Percentiles rank a stretch among this genome's conserved stretches.
Evolutionary conservation across 495 filamentous ascomycete genomes (phyloP).

Genomic region (Glutinoglossum americanum): DNA sequence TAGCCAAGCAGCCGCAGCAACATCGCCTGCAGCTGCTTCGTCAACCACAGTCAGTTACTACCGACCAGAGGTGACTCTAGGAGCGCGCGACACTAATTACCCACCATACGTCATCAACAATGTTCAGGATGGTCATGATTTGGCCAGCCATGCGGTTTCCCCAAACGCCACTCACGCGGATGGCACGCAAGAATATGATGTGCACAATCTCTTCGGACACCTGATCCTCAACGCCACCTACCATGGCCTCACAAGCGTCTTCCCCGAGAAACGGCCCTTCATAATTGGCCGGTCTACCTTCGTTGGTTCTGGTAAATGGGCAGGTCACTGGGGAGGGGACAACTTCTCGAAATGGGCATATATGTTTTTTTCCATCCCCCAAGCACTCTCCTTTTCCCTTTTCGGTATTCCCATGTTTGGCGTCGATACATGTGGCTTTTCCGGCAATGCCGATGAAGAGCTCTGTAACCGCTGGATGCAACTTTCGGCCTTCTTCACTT

Average conservation of each 20-base stretch:
- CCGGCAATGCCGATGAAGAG: conserved; percentile 46
- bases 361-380: conserved; percentile 62
- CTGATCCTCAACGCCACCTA: conserved; percentile 66
- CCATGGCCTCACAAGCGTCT: conserved; percentile 39
- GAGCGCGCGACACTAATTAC: conserved; percentile 50
- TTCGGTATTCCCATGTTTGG: conserved; percentile 85
- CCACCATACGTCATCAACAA: conserved; percentile 73
- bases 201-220: conserved; percentile 58
- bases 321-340: conserved; percentile 79
- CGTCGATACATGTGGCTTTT: conserved; percentile 64
- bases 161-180: conserved; percentile 63
- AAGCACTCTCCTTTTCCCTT: conserved; percentile 57
- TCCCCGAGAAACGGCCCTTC: conserved; percentile 51
- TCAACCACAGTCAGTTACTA: conserved; percentile 28
- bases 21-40: conserved; percentile 15
- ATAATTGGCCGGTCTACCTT: conserved; percentile 75
- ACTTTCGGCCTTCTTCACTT: conserved; percentile 67
- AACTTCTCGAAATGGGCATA: conserved; percentile 46
- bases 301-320: conserved; percentile 56
- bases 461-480: conserved; percentile 80
- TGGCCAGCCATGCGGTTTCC: conserved; percentile 50
- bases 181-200: conserved; percentile 55
- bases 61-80: conserved; percentile 42
- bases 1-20: conserved; percentile 25
- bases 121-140: conserved; percentile 39